A percentile compares a stretch with the other conserved stretches of the same genome.
phyloP scores from a whole-genome alignment of 1,284 basidiomycete species.

The Irpex lacteus region DNA sequence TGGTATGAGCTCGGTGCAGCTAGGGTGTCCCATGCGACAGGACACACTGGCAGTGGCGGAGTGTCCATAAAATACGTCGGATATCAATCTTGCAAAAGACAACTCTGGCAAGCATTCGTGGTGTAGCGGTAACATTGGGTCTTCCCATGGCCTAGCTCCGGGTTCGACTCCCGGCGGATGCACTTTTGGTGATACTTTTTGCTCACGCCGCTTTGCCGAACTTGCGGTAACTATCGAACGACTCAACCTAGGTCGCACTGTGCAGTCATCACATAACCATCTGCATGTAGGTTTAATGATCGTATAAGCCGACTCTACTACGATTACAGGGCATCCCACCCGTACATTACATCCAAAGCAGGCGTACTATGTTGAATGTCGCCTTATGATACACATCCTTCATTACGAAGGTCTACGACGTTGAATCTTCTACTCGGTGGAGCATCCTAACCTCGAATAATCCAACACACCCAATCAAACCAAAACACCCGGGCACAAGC shows the following conservation, averaged over 20 bases:
- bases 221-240: no score
- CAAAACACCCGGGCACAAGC: slow-evolving; percentile 2
- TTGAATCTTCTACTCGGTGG: slow-evolving; percentile 30
- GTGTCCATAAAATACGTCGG: not conserved
- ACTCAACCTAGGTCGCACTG: not conserved
- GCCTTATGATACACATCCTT: slow-evolving; percentile 9
- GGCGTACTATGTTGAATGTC: slow-evolving; percentile 45
- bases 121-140: slow-evolving; percentile 42
- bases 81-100: not conserved
- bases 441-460: slow-evolving; percentile 8
- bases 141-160: slow-evolving; percentile 50
- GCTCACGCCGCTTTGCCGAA: no score
- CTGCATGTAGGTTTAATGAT: not conserved
- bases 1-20: no score
- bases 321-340: not conserved
- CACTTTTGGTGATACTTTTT: slow-evolving; percentile 18
- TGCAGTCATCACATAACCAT: not conserved
- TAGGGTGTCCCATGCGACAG: not conserved
- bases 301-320: not conserved
- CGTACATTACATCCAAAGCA: slow-evolving; percentile 2
- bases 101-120: slow-evolving; percentile 24
- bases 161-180: slow-evolving; percentile 57
- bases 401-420: slow-evolving; percentile 8
- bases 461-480: not conserved
- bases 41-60: not conserved